Conservation (phyloP, 1,284 basidiomycete species). For the Phellopilus nigrolimitatus region DNA sequence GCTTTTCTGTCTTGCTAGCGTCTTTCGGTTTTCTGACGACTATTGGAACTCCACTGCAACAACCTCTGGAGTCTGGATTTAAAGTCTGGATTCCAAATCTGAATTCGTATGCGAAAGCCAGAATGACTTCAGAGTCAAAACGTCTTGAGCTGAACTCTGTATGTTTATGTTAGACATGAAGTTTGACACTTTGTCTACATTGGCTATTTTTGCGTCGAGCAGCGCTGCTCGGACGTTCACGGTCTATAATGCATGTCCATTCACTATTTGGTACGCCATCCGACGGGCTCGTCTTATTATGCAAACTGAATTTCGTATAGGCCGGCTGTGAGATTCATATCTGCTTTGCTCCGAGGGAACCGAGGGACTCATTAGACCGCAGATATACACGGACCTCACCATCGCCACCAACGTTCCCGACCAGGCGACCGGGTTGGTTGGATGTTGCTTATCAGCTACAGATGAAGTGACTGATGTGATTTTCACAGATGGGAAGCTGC, state of each 20-base stretch:
- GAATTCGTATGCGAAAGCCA: too few species aligned
- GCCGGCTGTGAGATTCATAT: slow-evolving; percentile 19
- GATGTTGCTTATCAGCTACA: neutral
- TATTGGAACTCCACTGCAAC: too few species aligned
- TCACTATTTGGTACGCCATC: slow-evolving; percentile 31
- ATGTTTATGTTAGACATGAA: neutral
- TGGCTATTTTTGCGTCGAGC: neutral
- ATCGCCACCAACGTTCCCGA: slow-evolving; percentile 22
- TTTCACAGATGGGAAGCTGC: slow-evolving; percentile 26
- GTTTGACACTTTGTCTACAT: neutral
- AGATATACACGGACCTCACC: slow-evolving; percentile 24
- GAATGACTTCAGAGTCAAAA: too few species aligned
- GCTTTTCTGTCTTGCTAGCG: too few species aligned
- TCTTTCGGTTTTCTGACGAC: too few species aligned
- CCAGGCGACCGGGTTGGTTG: slow-evolving; percentile 17
- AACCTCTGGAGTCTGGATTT: too few species aligned
- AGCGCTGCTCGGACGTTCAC: slow-evolving; percentile 36
- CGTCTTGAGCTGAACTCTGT: neutral
- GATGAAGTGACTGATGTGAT: neutral
- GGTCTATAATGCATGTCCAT: slow-evolving; percentile 25
- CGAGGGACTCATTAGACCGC: slow-evolving; percentile 8
- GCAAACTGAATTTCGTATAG: slow-evolving; percentile 1
- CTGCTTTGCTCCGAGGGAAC: neutral
- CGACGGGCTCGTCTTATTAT: neutral
- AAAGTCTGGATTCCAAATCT: too few species aligned